phyloP scores from a whole-genome alignment of 2,329 filamentous ascomycete genomes.

The Beauveria brongniartii region DNA sequence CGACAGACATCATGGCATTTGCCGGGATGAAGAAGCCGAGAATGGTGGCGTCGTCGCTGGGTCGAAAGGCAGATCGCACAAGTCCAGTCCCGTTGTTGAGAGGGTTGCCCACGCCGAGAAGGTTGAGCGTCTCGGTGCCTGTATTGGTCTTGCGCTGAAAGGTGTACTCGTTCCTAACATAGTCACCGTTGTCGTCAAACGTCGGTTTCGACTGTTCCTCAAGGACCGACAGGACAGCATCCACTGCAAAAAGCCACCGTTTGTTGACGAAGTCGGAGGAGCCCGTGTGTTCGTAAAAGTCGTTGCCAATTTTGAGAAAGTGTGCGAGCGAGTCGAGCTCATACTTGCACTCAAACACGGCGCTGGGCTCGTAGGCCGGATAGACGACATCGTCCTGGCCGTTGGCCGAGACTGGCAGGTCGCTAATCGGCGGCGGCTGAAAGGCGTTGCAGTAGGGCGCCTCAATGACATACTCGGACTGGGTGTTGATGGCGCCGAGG shows the following conservation, averaged over 20 bases:
- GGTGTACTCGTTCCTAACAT: constrained; percentile 69
- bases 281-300: constrained; percentile 73
- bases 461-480: constrained; percentile 88
- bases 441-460: constrained; percentile 98
- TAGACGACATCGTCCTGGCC: constrained; percentile 80
- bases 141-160: constrained; percentile 74
- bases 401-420: constrained; percentile 62
- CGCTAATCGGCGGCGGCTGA: constrained; percentile 81
- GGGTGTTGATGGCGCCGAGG: constrained; percentile 89
- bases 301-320: constrained; percentile 77
- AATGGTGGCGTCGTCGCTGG: constrained; percentile 91
- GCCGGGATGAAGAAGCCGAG: constrained; percentile 91
- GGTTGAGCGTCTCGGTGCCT: constrained; percentile 83
- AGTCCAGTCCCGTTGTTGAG: constrained; percentile 77
- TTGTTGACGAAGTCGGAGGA: constrained; percentile 70
- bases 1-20: constrained; percentile 93
- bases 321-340: constrained; percentile 92
- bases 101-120: constrained; percentile 84
- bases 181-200: constrained; percentile 63
- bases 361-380: constrained; percentile 71
- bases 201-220: constrained; percentile 73
- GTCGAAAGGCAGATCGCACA: constrained; percentile 84
- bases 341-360: constrained; percentile 98
- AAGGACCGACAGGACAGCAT: constrained; percentile 65
- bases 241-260: constrained; percentile 71